phyloP scores from a whole-genome alignment of 805 yeast species.

The Saccharomyces jurei region DNA sequence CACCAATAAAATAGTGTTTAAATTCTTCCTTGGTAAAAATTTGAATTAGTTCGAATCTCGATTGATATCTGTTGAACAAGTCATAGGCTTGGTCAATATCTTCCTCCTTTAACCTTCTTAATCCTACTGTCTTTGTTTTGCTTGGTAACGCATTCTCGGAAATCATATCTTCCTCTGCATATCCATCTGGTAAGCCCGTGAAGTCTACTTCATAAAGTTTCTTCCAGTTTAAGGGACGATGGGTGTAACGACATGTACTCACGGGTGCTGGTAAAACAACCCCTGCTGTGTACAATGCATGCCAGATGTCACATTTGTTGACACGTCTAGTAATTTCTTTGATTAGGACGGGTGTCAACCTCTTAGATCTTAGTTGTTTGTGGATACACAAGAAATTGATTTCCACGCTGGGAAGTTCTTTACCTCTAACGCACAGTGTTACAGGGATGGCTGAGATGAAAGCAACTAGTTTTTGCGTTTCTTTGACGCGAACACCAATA shows the following conservation, averaged over 20 bases:
- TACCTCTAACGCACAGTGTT: constrained; percentile 50
- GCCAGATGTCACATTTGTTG: constrained; percentile 80
- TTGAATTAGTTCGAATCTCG: constrained; percentile 67
- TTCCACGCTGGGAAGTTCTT: constrained; percentile 60
- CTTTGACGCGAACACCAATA: constrained; percentile 83
- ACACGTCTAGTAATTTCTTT: constrained; percentile 92
- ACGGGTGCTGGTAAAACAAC: constrained; percentile 88
- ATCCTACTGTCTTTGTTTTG: constrained; percentile 42
- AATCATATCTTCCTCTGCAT: constrained; percentile 63
- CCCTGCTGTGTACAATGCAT: constrained; percentile 92
- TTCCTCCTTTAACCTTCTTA: constrained; percentile 40
- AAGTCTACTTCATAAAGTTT: constrained; percentile 87
- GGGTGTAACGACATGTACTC: constrained; percentile 80
- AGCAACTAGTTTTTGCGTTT: constrained; percentile 72
- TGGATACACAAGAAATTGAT: constrained; percentile 92
- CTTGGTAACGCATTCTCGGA: constrained; percentile 57
- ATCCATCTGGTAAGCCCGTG: constrained; percentile 64
- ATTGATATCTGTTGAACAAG: constrained; percentile 55
- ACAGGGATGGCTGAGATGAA: constrained; percentile 89
- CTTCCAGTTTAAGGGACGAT: constrained; percentile 89
- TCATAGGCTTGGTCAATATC: constrained; percentile 61
- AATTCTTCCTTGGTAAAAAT: constrained; percentile 51
- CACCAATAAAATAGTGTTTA: constrained; percentile 73
- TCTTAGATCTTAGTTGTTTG: constrained; percentile 84
- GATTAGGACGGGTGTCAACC: constrained; percentile 89